phyloP scores from a whole-genome alignment of 345 rosid genomes.

The Sisymbrium irio region DNA sequence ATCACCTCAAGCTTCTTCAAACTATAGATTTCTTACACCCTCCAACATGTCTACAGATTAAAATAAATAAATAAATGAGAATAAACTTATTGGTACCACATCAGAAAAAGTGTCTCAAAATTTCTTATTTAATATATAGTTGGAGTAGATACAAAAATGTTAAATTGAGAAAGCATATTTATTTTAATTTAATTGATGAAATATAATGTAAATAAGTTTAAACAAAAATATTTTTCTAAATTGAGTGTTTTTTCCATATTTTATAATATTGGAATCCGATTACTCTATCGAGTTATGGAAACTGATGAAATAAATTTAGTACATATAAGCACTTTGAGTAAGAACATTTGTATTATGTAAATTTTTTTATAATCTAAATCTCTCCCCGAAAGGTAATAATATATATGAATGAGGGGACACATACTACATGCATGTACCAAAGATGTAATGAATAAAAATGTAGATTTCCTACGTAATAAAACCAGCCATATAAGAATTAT shows the following conservation, averaged over 20 bases:
- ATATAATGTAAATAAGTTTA: background rate
- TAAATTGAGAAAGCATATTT: background rate
- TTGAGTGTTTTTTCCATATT: background rate
- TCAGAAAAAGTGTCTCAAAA: too few species aligned
- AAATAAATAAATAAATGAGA: too few species aligned
- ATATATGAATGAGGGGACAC: background rate
- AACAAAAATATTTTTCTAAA: background rate
- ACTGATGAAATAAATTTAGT: background rate
- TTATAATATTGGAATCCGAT: background rate
- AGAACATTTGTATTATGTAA: background rate
- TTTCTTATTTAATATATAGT: too few species aligned
- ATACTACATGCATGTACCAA: background rate
- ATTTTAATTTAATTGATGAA: background rate
- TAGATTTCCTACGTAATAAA: background rate
- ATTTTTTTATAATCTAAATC: background rate
- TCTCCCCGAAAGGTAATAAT: background rate
- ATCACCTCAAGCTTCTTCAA: too few species aligned
- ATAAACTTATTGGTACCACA: too few species aligned
- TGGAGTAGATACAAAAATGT: background rate
- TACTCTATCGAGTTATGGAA: background rate
- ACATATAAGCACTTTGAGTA: background rate
- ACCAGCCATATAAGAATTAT: background rate
- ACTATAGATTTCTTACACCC: too few species aligned
- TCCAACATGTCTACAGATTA: too few species aligned
- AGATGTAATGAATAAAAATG: background rate